phyloP scores from a whole-genome alignment of 768 basidiomycete species.

The Mycena sanguinolenta region DNA sequence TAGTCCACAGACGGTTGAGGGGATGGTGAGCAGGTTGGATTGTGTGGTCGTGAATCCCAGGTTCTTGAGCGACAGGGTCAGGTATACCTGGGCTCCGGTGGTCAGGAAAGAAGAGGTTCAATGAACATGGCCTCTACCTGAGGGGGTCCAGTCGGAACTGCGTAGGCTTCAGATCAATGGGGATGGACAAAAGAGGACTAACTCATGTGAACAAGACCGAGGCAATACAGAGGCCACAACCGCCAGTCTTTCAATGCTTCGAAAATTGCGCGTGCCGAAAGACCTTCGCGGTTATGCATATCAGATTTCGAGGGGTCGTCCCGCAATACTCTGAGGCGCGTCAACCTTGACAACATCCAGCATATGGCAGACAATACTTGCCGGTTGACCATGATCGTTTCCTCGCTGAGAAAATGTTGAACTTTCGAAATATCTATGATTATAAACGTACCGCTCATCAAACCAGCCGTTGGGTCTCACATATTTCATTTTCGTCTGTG shows the following conservation, averaged over 20 bases:
- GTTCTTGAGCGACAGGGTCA: slow-evolving; percentile 68
- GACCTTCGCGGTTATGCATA: slow-evolving; percentile 80
- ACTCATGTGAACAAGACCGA: slow-evolving; percentile 71
- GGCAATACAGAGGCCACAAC: slow-evolving; percentile 75
- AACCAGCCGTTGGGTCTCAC: too few relatives aligned
- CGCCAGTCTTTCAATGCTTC: slow-evolving; percentile 70
- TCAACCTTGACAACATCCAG: slow-evolving; percentile 70
- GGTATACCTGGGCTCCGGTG: slow-evolving; percentile 68
- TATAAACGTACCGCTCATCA: too few relatives aligned
- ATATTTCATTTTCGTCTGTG: too few relatives aligned
- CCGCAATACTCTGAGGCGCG: slow-evolving; percentile 41
- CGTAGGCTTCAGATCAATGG: too few relatives aligned
- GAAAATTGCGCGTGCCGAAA: slow-evolving; percentile 65
- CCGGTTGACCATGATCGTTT: too few relatives aligned
- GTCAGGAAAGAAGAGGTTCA: too few relatives aligned
- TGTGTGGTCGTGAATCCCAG: slow-evolving; percentile 72
- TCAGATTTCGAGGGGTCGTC: too few relatives aligned
- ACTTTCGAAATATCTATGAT: too few relatives aligned
- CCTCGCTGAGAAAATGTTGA: too few relatives aligned
- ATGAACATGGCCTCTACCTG: too few relatives aligned
- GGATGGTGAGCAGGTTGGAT: slow-evolving; percentile 75
- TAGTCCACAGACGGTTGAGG: slow-evolving; percentile 64
- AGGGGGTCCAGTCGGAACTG: too few relatives aligned
- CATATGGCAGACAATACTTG: slow-evolving; percentile 70
- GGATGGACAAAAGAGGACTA: too few relatives aligned